Conservation (phyloP, 371 early-diverging fungal species). For the Apophysomyces trapeziformis region DNA sequence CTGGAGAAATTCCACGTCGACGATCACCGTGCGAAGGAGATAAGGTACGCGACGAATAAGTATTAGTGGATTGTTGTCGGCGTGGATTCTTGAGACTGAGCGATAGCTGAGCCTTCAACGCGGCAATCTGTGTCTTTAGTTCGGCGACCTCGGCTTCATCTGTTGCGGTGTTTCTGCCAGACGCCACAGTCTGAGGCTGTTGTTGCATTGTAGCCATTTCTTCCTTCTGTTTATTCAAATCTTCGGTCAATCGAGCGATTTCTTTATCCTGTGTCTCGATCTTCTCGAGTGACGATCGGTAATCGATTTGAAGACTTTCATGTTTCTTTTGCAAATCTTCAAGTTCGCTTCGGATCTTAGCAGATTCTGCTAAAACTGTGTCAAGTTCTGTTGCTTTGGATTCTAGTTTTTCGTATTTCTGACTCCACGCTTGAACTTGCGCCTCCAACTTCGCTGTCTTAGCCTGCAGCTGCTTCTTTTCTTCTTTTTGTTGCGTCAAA, state of each 20-base stretch:
- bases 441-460: slow-evolving; percentile 65
- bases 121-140: slow-evolving; percentile 55
- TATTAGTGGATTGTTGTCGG: slow-evolving; percentile 43
- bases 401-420: slow-evolving; percentile 68
- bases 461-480: slow-evolving; percentile 62
- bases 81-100: slow-evolving; percentile 45
- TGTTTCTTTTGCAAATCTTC: slow-evolving; percentile 57
- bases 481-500: slow-evolving; percentile 72
- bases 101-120: slow-evolving; percentile 56
- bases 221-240: slow-evolving; percentile 65
- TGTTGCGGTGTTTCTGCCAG: slow-evolving; percentile 2
- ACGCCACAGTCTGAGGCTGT: slow-evolving; percentile 18
- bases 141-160: slow-evolving; percentile 48
- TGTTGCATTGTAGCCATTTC: slow-evolving; percentile 73
- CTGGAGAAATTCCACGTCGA: slow-evolving; percentile 44
- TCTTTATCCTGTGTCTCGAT: slow-evolving; percentile 70
- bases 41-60: slow-evolving; percentile 36
- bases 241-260: slow-evolving; percentile 63
- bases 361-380: slow-evolving; percentile 51
- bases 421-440: slow-evolving; percentile 70
- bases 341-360: slow-evolving; percentile 62
- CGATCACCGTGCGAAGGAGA: slow-evolving; percentile 39
- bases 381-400: slow-evolving; percentile 55
- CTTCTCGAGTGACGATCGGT: slow-evolving; percentile 57
- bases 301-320: slow-evolving; percentile 51